Conservation (phyloP, 2,329 filamentous ascomycete species). For the Cryphonectria japonica region DNA sequence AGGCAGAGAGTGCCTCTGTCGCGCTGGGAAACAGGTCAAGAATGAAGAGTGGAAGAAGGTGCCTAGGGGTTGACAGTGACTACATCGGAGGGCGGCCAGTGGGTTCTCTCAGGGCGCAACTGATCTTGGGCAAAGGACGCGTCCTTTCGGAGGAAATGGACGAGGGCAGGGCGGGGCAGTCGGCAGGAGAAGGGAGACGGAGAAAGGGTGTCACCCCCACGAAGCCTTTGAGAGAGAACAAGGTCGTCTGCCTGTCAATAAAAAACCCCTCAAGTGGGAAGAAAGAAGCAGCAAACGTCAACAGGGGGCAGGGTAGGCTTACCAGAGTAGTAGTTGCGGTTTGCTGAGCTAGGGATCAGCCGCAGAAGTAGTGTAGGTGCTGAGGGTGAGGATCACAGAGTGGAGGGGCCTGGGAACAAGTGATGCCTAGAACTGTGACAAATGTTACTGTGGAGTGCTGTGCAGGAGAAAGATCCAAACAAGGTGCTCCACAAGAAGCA, state of each 20-base stretch:
- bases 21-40: background rate
- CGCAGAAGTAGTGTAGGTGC: background rate
- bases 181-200: background rate
- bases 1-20: background rate
- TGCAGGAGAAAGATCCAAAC: background rate
- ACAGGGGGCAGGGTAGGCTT: background rate
- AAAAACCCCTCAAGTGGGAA: no score
- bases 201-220: background rate
- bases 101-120: background rate
- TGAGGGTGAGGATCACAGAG: background rate
- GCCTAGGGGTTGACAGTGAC: background rate
- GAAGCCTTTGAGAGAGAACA: background rate
- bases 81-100: slow-evolving; percentile 2
- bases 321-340: background rate
- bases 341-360: background rate
- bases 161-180: background rate
- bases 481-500: background rate
- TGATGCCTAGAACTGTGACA: slow-evolving; percentile 1
- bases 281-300: background rate
- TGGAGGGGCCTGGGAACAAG: background rate
- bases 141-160: background rate
- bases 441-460: no score
- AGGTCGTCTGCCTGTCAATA: background rate
- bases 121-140: background rate
- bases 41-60: background rate